Percentiles rank a stretch among this genome's conserved stretches.
Conservation (phyloP, 805 yeast genomes). For the Kazachstania viticola region DNA sequence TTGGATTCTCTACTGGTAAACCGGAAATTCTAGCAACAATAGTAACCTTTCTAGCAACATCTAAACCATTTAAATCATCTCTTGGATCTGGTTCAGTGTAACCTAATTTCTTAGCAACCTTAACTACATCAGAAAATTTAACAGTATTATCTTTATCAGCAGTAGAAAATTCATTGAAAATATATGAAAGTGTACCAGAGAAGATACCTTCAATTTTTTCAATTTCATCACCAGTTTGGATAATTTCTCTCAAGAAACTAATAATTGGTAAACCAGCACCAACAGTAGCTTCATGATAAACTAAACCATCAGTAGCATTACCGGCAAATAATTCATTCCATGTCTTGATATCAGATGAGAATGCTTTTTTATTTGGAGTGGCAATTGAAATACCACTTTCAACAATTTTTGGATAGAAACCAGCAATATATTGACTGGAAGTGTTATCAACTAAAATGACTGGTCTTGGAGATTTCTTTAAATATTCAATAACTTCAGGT, state of each 20-base stretch:
- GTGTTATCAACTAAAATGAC: slow-evolving; percentile 90
- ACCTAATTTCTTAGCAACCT: slow-evolving; percentile 80
- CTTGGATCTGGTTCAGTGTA: slow-evolving; percentile 99
- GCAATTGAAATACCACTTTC: slow-evolving; percentile 80
- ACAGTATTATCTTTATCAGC: slow-evolving; percentile 39
- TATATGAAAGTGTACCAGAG: slow-evolving; percentile 90
- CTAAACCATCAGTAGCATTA: slow-evolving; percentile 47
- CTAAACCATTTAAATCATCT: slow-evolving; percentile 95
- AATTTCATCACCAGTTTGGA: slow-evolving; percentile 87
- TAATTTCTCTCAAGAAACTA: slow-evolving; percentile 76
- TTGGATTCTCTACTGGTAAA: slow-evolving; percentile 69
- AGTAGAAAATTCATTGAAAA: slow-evolving; percentile 86
- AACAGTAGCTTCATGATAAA: slow-evolving; percentile 96
- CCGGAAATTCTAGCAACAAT: slow-evolving; percentile 92
- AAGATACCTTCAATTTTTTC: slow-evolving; percentile 90
- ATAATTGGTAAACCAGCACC: slow-evolving; percentile 97
- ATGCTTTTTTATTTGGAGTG: slow-evolving; percentile 97
- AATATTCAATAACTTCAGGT: slow-evolving; percentile 47
- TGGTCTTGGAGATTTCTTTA: slow-evolving; percentile 59
- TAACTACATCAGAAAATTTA: slow-evolving; percentile 83
- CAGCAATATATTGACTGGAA: slow-evolving; percentile 68
- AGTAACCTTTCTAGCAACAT: slow-evolving; percentile 96
- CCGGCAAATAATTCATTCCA: slow-evolving; percentile 73
- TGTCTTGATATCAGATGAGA: slow-evolving; percentile 58
- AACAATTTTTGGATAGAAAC: slow-evolving; percentile 63